Conservation (phyloP, 164 flowering plant species). For the Cinnamomum chago region DNA sequence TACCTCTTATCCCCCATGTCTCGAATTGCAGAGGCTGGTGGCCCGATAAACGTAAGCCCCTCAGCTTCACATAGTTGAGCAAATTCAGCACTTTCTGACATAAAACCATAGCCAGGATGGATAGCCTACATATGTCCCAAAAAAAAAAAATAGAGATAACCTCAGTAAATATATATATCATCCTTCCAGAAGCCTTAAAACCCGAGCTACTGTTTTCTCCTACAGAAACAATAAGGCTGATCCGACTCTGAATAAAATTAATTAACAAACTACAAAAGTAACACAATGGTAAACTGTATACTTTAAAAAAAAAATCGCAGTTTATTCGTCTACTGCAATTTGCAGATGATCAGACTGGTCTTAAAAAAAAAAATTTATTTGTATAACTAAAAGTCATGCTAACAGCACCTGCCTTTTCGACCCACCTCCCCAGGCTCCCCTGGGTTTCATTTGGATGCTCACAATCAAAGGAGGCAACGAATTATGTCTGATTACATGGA, state of each 20-base stretch:
- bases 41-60: constrained; percentile 84
- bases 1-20: constrained; percentile 99
- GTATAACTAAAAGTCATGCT: no score
- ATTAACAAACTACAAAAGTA: no score
- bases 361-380: no score
- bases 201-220: background rate
- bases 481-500: no score
- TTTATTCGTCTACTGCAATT: no score
- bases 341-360: no score
- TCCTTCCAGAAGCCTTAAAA: background rate
- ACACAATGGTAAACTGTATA: no score
- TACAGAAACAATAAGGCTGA: background rate
- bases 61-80: constrained; percentile 89
- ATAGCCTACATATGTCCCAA: constrained; percentile 57
- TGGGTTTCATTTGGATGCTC: no score
- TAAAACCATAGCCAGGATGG: constrained; percentile 98
- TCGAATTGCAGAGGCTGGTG: constrained; percentile 91
- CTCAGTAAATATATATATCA: background rate
- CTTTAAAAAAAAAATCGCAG: no score
- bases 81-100: constrained; percentile 90
- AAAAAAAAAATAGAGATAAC: background rate
- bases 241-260: background rate
- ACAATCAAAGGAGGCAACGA: no score
- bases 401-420: no score
- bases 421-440: no score